These are phyloP conservation scores for Flueggea neowawraea DNA, from an alignment of 441 rosid genomes.

Conservation along the genomic window DNA sequence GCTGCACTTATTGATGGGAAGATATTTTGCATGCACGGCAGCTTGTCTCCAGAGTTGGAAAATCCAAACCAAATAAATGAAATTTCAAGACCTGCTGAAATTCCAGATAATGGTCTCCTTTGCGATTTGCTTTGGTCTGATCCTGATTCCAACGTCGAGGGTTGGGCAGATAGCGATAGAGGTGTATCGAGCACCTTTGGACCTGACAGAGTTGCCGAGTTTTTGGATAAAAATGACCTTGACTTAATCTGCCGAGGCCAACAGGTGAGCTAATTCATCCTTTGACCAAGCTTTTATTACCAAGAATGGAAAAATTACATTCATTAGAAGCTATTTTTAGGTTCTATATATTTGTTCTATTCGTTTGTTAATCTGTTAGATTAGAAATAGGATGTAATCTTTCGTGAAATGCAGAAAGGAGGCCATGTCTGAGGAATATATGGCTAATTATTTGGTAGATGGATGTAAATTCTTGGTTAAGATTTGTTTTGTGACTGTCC, in stretches of 20 bases:
- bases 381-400: no score
- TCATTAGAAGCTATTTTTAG: no score
- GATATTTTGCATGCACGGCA: constrained; percentile 98
- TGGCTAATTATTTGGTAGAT: no score
- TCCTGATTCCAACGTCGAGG: constrained; percentile 72
- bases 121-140: constrained; percentile 99
- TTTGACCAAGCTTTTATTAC: no score
- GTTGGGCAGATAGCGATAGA: constrained; percentile 92
- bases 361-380: no score
- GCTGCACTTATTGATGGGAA: constrained; percentile 90
- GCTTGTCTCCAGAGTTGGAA: constrained; percentile 85
- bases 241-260: constrained; percentile 98
- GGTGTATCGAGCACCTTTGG: constrained; percentile 97
- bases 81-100: constrained; percentile 80
- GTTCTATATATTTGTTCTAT: no score
- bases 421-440: no score
- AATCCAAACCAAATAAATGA: constrained; percentile 72
- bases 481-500: no score
- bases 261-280: constrained; percentile 56
- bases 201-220: constrained; percentile 71
- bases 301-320: no score
- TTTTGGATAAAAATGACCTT: constrained; percentile 89
- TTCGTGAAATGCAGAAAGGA: no score
- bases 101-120: constrained; percentile 92
- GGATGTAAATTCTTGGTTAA: no score